phyloP scores from a whole-genome alignment of 2,329 filamentous ascomycete species.

The Fusarium dlaminii region DNA sequence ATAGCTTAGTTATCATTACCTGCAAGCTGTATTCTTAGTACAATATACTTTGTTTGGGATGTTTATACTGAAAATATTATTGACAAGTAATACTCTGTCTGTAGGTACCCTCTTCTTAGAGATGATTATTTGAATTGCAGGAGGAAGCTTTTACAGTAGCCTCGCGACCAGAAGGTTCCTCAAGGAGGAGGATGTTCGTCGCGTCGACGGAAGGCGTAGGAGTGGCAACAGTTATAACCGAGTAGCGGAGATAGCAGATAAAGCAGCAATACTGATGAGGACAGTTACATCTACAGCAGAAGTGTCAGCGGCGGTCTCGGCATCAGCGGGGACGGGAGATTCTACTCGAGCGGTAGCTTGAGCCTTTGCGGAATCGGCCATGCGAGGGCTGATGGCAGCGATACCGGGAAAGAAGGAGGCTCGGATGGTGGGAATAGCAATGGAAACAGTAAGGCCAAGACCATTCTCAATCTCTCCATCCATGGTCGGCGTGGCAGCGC shows the following conservation, averaged over 20 bases:
- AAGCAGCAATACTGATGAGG: background rate
- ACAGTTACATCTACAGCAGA: background rate
- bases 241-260: too few relatives aligned
- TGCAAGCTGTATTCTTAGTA: background rate
- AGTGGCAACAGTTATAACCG: accelerated
- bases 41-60: too few relatives aligned
- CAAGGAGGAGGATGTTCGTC: background rate
- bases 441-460: conserved; percentile 24
- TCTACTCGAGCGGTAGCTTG: background rate
- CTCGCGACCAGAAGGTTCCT: background rate
- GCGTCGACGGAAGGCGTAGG: background rate
- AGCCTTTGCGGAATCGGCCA: conserved; percentile 7
- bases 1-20: background rate
- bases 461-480: conserved; percentile 21
- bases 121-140: background rate
- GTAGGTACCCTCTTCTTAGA: background rate
- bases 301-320: background rate
- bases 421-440: conserved; percentile 28
- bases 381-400: conserved; percentile 18
- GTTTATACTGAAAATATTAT: background rate
- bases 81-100: background rate
- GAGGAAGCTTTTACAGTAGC: background rate
- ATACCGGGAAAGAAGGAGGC: conserved; percentile 26
- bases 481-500: conserved; percentile 22
- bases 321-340: background rate